Evolutionary conservation across 176 grass and related monocot genomes (phyloP).

Genomic region (Phragmites australis): DNA sequence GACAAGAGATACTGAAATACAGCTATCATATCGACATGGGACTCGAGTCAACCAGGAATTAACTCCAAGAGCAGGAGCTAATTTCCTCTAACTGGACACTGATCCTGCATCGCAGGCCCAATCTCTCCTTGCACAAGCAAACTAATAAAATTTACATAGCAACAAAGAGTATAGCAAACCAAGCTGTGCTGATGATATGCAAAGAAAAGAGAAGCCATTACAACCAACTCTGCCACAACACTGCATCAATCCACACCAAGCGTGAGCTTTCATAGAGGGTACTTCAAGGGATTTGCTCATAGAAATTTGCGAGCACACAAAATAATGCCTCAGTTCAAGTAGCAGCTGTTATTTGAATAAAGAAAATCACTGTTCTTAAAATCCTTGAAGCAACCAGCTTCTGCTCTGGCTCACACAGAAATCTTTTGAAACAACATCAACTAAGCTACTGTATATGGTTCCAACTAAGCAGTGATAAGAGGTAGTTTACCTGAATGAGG

Average conservation of each 20-base stretch:
- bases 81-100: not conserved
- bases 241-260: constrained; percentile 12
- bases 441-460: not conserved
- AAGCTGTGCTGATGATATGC: not conserved
- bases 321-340: not conserved
- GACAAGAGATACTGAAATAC: not conserved
- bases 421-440: constrained; percentile 8
- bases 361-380: not conserved
- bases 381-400: constrained; percentile 16
- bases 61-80: not conserved
- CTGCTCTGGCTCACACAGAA: not conserved
- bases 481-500: no score
- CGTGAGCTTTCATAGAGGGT: no score
- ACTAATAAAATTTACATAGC: not conserved
- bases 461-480: no score
- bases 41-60: not conserved
- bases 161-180: not conserved
- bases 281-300: not conserved
- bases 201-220: not conserved
- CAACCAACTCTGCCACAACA: not conserved
- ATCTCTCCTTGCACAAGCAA: not conserved
- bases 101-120: not conserved
- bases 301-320: not conserved
- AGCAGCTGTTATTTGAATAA: not conserved
- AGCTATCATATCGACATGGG: not conserved